A percentile compares a stretch with the other conserved stretches of the same genome.
phyloP scores from a whole-genome alignment of 2,329 filamentous ascomycete species.

The Epichloe glyceriae region DNA sequence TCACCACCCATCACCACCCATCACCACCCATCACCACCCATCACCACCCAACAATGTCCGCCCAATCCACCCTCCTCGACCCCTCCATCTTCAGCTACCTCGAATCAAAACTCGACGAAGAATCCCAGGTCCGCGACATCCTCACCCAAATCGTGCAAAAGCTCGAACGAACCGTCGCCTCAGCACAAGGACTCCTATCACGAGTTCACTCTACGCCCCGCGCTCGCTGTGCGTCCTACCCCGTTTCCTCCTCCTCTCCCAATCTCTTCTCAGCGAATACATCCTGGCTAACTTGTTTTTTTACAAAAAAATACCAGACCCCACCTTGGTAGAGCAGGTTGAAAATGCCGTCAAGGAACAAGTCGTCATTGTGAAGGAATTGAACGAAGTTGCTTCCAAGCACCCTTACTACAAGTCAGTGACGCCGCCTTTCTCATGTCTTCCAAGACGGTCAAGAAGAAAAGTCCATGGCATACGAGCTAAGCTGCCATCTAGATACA shows the following conservation, averaged over 20 bases:
- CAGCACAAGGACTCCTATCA: slow-evolving; percentile 71
- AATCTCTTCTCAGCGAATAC: neutral
- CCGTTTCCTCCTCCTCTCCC: neutral
- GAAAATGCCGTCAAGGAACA: slow-evolving; percentile 61
- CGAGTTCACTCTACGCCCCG: slow-evolving; percentile 79
- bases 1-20: slow-evolving; percentile 6
- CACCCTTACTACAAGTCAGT: slow-evolving; percentile 89
- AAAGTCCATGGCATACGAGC: neutral
- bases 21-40: slow-evolving; percentile 1
- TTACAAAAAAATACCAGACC: slow-evolving; percentile 29
- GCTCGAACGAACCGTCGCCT: slow-evolving; percentile 72
- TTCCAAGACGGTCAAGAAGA: neutral
- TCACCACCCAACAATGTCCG: slow-evolving; percentile 17
- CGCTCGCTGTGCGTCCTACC: slow-evolving; percentile 30
- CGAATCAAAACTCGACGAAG: slow-evolving; percentile 81
- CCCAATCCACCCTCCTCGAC: slow-evolving; percentile 39
- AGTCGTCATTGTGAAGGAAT: slow-evolving; percentile 54
- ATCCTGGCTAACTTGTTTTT: slow-evolving; percentile 2
- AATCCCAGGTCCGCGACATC: slow-evolving; percentile 68
- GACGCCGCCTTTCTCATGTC: neutral
- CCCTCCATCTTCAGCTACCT: slow-evolving; percentile 77
- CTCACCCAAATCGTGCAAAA: slow-evolving; percentile 69
- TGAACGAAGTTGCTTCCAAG: slow-evolving; percentile 62
- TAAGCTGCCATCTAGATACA: slow-evolving; percentile 41
- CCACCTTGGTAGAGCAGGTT: slow-evolving; percentile 54